These are phyloP conservation scores for Suillus subluteus DNA, from an alignment of 768 basidiomycete species.

Conservation along the genomic window DNA sequence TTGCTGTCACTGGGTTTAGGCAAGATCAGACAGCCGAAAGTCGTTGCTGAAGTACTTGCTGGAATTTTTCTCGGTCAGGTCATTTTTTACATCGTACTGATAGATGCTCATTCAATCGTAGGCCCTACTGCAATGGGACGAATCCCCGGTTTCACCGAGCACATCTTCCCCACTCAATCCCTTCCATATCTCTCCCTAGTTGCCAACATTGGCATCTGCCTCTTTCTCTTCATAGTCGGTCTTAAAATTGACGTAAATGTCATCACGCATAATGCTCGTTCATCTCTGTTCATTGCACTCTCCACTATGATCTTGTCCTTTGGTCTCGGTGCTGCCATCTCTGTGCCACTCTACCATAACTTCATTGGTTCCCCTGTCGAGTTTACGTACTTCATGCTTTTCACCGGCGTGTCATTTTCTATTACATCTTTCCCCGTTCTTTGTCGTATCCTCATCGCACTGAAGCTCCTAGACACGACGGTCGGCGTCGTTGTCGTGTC, in stretches of 20 bases:
- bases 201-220: constrained; percentile 85
- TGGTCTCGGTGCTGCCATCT: constrained; percentile 76
- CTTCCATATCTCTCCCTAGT: constrained; percentile 79
- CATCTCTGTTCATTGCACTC: constrained; percentile 69
- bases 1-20: constrained; percentile 68
- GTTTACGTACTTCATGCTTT: constrained; percentile 92
- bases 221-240: constrained; percentile 93
- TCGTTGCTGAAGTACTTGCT: constrained; percentile 83
- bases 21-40: constrained; percentile 84
- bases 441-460: constrained; percentile 87
- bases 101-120: constrained; percentile 41
- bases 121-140: constrained; percentile 67
- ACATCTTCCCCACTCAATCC: constrained; percentile 79
- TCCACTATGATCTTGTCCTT: constrained; percentile 90
- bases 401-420: constrained; percentile 88
- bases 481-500: constrained; percentile 93
- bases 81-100: neutral
- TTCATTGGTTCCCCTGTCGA: constrained; percentile 66
- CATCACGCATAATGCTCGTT: constrained; percentile 74
- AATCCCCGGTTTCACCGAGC: constrained; percentile 87
- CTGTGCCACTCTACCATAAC: constrained; percentile 71
- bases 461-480: constrained; percentile 88
- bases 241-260: constrained; percentile 87
- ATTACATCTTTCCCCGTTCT: constrained; percentile 89
- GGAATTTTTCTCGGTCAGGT: constrained; percentile 79